Evolutionary conservation across 352 stramenopile genomes (phyloP), one percentile per base, ranked within the genome.

Genomic region (Phytophthora ohioensis): DNA sequence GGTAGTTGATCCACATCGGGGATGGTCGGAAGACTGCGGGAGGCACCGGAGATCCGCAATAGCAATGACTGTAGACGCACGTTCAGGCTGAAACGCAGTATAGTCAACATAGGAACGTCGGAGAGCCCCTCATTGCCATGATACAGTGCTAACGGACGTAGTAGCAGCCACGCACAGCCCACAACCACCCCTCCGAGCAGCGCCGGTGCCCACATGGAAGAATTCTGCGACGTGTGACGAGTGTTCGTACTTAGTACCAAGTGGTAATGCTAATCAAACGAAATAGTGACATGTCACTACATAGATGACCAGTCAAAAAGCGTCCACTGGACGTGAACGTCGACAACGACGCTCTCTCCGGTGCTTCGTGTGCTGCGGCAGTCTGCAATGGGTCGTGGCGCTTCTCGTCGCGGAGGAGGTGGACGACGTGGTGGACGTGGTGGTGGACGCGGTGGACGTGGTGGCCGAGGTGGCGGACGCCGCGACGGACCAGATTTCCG

Each of bases 401-500:
- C 57, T 49, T 42, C 51, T 42, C 58, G 74, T 61, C 59, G 70
- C 38, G 47, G 78, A 46, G 73, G 77, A 3, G 41, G 67, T 58
- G 61, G 67, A 67, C 55, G 55, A 51, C 59, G 70, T 58, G 45
- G 70, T 58, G 65, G 79, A 68, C 57, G 78, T 17, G 70, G 73
- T 36, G 53, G 67, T 49, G 48, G 67, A 75, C 53, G 60, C 17
- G 39, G 81, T 30, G 53, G 67, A 49, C 60, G 52, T 10, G 56
- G 56, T 31, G 73, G 70, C 55, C 56, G 69, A 48, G 32, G 72
- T 6, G 71, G 72, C 21, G 58, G 64, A 38, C 59, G 74, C 8
- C 59, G 65, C 10, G 68, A 74, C 48, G 70, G 78, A 0, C 64
- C 56, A 3, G 69, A 72, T 39, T 95, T 94, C 67, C 87, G 87